Evolutionary conservation across 176 grass and related monocot genomes (phyloP).

Genomic region (Ensete ventricosum): DNA sequence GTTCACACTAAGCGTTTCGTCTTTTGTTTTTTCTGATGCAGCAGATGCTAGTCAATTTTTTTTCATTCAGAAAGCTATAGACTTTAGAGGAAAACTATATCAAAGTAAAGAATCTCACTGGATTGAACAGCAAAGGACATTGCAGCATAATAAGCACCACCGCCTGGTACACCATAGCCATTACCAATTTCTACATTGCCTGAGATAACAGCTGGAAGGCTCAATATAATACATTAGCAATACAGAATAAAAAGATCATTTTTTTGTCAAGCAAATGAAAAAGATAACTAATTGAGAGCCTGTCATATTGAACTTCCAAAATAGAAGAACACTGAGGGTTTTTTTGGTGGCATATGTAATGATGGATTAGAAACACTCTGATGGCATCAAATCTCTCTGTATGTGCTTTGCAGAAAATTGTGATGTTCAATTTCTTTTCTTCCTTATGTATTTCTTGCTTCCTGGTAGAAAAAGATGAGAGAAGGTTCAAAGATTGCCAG

Average conservation of each 20-base stretch:
- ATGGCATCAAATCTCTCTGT: too few species aligned
- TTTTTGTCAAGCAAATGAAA: background rate
- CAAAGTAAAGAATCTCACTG: conserved; percentile 30
- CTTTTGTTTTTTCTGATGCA: conserved; percentile 36
- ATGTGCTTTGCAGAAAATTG: too few species aligned
- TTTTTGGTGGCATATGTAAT: background rate
- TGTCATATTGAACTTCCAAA: background rate
- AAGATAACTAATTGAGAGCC: background rate
- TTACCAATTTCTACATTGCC: conserved; percentile 92
- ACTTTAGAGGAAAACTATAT: conserved; percentile 2
- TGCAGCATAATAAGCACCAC: conserved; percentile 76
- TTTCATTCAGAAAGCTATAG: conserved; percentile 24
- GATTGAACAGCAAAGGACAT: conserved; percentile 33
- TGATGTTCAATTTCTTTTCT: too few species aligned
- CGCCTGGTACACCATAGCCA: conserved; percentile 97
- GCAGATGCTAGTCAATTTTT: background rate
- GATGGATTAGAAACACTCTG: background rate
- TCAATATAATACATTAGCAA: background rate
- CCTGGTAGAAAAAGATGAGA: too few species aligned
- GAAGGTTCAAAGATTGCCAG: too few species aligned
- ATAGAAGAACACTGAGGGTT: background rate
- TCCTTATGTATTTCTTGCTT: too few species aligned
- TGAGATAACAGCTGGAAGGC: conserved; percentile 14
- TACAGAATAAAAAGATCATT: background rate
- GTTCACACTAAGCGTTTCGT: conserved; percentile 18